These are phyloP conservation scores for Dysphania ambrosioides DNA, from an alignment of 148 eudicot genomes.

Conservation along the genomic window DNA sequence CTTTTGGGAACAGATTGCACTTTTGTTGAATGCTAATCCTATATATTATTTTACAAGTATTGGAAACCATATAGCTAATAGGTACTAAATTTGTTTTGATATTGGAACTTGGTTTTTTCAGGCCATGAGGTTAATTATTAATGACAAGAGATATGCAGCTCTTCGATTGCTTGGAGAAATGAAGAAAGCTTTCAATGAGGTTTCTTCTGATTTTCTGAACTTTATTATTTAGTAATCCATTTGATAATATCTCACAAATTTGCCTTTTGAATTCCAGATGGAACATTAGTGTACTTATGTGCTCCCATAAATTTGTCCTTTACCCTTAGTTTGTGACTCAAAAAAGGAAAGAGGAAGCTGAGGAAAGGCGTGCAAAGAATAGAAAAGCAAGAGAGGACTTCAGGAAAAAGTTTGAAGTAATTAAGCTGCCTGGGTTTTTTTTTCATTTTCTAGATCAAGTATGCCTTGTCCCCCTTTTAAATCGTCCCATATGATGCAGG, in stretches of 20 bases:
- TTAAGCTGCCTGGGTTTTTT: conserved; percentile 42
- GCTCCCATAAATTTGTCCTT: neutral
- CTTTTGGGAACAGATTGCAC: conserved; percentile 89
- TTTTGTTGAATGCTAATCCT: conserved; percentile 5
- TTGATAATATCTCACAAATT: conserved; percentile 8
- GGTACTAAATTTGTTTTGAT: conserved; percentile 16
- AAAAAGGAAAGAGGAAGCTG: conserved; percentile 79
- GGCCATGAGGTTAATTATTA: conserved; percentile 89
- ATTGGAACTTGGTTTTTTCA: conserved; percentile 24
- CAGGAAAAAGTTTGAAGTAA: conserved; percentile 78
- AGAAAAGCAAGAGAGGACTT: conserved; percentile 85
- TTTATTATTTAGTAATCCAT: conserved; percentile 1
- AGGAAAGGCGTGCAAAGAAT: conserved; percentile 78
- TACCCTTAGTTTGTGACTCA: conserved; percentile 57
- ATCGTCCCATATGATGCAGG: conserved; percentile 45
- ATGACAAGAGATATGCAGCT: conserved; percentile 87
- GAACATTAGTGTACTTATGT: conserved; percentile 6
- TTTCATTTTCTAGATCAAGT: conserved; percentile 7
- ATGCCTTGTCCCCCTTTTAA: conserved; percentile 16
- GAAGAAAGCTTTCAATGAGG: conserved; percentile 93
- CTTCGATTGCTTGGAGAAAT: conserved; percentile 82
- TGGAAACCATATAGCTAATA: neutral
- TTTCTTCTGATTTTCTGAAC: conserved; percentile 18
- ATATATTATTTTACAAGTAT: neutral
- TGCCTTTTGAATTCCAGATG: neutral